These are phyloP conservation scores for Exophiala oligosperma DNA, from an alignment of 2,329 filamentous ascomycete genomes.

Conservation along the genomic window DNA sequence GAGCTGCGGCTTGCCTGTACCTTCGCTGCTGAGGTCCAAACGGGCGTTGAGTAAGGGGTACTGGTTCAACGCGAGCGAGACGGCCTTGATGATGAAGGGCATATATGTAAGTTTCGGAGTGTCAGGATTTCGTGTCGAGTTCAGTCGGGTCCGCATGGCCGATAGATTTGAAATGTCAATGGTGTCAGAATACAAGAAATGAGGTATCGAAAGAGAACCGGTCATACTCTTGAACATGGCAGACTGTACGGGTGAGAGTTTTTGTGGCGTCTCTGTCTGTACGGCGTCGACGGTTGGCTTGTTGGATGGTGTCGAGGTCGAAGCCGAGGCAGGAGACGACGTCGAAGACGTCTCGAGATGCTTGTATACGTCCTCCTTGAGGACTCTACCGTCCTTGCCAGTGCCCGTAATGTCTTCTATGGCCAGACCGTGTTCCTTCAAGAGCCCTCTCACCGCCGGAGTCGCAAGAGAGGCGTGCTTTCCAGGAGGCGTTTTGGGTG, in stretches of 20 bases:
- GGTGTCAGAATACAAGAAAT: slow-evolving; percentile 93
- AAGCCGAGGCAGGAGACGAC: slow-evolving; percentile 21
- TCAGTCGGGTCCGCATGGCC: slow-evolving; percentile 71
- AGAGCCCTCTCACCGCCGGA: slow-evolving; percentile 85
- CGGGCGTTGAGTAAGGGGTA: slow-evolving; percentile 87
- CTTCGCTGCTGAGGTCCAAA: slow-evolving; percentile 62
- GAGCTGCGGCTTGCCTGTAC: slow-evolving; percentile 67
- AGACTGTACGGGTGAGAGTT: slow-evolving; percentile 75
- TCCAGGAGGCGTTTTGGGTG: slow-evolving; percentile 21
- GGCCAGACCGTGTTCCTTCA: slow-evolving; percentile 74
- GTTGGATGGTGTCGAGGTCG: slow-evolving; percentile 34
- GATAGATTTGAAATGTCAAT: slow-evolving; percentile 77
- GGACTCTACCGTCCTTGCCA: slow-evolving; percentile 84
- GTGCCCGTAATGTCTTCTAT: slow-evolving; percentile 80
- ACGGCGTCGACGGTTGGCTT: slow-evolving; percentile 41
- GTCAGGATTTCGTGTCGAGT: slow-evolving; percentile 54
- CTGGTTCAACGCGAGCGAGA: slow-evolving; percentile 77
- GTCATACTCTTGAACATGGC: slow-evolving; percentile 99
- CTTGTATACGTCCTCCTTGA: slow-evolving; percentile 86
- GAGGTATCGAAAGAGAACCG: slow-evolving; percentile 82
- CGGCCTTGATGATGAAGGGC: slow-evolving; percentile 93
- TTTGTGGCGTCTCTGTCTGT: slow-evolving; percentile 67
- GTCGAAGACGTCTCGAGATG: slow-evolving; percentile 53
- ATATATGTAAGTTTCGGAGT: slow-evolving; percentile 78
- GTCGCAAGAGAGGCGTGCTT: slow-evolving; percentile 79